Base-by-base conservation (phyloP, 2,329 filamentous ascomycete genomes). In the Venturia nashicola region DNA sequence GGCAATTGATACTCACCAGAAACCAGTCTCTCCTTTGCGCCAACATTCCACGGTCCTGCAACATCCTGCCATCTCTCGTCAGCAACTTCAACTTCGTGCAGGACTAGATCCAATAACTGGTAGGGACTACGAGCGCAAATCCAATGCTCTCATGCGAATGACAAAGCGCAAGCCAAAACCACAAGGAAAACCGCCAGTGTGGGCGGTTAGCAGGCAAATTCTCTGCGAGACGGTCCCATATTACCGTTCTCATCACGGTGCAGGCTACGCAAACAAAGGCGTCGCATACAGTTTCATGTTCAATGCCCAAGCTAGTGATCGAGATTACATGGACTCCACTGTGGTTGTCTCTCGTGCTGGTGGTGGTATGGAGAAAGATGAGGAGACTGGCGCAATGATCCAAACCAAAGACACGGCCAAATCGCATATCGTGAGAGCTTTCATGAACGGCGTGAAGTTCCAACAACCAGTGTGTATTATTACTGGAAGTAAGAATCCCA, bases 171-270 rank as follows among this genome's bases (percentile, higher is more conserved):
- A 75, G 64, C 73, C 74, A 7, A 59, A 68, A 5, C 73, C 78
- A 7, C 59, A 62, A 20, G 71, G 72, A 20, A 65, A 71, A 20
- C 83, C 83, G 7, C 72, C 75, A 12, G 80, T 84, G 0, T 88
- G 83, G 83, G 79, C 85, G 0, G 75, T 82, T 5, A 76, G 74
- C 43, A 79, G 87, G 4, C 82, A 85, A 65, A 80, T 81, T 16
- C 74, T 91, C 0, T 88, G 83, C 67, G 85, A 89, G 68, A 79
- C 85, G 0, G 69, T 89, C 0, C 78, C 81, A 0, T 88, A 85
- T 72, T 90, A 83, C 72, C 81, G 79, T 16, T 75, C 82, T 1
- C 83, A 84, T 44, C 83, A 90, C 67, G 78, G 82, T 1, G 84
- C 83, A 5, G 76, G 80, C 4, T 85, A 90, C 63, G 76, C 77